Conservation (phyloP, 139 green algal genomes). For the Coelastrella sp. region DNA sequence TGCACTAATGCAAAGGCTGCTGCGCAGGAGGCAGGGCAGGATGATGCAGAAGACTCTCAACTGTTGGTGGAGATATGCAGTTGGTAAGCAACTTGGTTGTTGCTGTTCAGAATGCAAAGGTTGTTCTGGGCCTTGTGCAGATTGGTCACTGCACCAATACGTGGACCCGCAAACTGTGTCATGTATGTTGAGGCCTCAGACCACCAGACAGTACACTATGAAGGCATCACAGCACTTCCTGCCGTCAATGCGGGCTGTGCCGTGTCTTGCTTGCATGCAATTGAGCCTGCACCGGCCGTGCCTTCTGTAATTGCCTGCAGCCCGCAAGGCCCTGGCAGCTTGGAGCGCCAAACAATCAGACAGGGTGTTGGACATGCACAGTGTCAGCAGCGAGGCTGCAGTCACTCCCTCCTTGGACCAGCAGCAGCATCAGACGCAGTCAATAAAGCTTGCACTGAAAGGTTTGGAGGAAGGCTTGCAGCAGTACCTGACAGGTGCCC, state of each 20-base stretch:
- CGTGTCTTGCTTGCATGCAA: too few relatives aligned
- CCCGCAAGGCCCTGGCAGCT: not conserved
- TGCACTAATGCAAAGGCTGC: not conserved
- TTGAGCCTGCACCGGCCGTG: too few relatives aligned
- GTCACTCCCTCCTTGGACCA: not conserved
- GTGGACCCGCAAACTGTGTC: too few relatives aligned
- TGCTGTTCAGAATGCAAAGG: too few relatives aligned
- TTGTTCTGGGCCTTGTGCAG: too few relatives aligned
- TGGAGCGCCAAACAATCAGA: not conserved
- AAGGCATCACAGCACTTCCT: too few relatives aligned
- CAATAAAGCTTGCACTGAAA: not conserved
- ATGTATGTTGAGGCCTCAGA: too few relatives aligned
- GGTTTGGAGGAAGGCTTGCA: not conserved
- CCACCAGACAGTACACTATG: too few relatives aligned
- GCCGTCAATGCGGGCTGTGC: too few relatives aligned
- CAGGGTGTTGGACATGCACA: not conserved
- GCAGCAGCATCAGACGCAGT: not conserved
- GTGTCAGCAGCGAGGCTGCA: too few relatives aligned
- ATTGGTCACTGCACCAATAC: too few relatives aligned
- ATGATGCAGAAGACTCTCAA: slow-evolving; percentile 11
- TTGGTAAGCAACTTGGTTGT: not conserved
- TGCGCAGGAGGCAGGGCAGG: not conserved
- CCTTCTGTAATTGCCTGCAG: not conserved
- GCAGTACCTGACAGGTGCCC: not conserved
- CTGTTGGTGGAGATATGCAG: slow-evolving; percentile 10